Base-by-base conservation (phyloP, 2,329 filamentous ascomycete species). In the Talaromyces sp. region DNA sequence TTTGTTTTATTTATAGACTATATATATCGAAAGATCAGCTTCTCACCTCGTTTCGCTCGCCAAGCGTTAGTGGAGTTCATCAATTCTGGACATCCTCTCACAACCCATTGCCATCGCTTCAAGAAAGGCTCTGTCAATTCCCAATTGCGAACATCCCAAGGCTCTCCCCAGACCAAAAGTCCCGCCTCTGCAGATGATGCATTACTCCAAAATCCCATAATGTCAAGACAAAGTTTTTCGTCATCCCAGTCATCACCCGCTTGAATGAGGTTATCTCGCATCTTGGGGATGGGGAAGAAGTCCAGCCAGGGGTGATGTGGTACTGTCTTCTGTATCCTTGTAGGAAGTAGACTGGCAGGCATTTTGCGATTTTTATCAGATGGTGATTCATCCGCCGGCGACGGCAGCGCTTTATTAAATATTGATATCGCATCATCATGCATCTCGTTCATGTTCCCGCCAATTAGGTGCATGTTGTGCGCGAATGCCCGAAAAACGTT, bases 131-230 rank as follows among this genome's bases (percentile, higher is more conserved):
- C 69, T 0, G 72, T 80, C 1, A 77, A 67, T 56, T 83, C 80
- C 81, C 80, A 83, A 9, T 71, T 75, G 0, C 55, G 54, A 2
- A 68, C 50, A 32, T 81, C 71, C 67, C 73, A 77, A 0, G 79
- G 69, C 5, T 79, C 75, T 0, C 78, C 77, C 80, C 80, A 82
- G 1, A 81, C 75, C 11, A 82, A 66, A 1, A 82, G 37, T 1
- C 67, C 70, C 16, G 70, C 64, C 45, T 57, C 57, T n/a, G 54
- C 54, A 1, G 43, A 49, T 1, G 62, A 49, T 2, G 52, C 53
- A 35, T 63, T 59, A 16, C 13, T 42, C 66, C 66, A 68, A 24
- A 68, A 68, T 16, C 70, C 70, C 51, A 72, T 65, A 8, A 77
- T 60, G 46, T 77, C 76, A 13, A 60, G 42, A 47, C 75, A 77